phyloP scores from a whole-genome alignment of 805 yeast species.

The Yarrowia bubula region DNA sequence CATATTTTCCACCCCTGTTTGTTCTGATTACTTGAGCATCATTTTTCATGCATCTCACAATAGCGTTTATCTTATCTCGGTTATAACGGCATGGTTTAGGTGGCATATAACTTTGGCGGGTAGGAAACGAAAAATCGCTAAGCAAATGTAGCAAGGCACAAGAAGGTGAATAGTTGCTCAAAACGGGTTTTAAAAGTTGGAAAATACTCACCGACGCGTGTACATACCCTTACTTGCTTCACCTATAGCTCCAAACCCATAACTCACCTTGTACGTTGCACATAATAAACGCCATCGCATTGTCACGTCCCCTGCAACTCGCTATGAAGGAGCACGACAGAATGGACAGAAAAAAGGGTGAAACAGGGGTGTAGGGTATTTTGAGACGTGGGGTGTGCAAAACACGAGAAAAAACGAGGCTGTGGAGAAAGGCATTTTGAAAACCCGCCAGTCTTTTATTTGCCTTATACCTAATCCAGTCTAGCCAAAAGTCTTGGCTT shows the following conservation, averaged over 20 bases:
- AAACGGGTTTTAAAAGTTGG: background rate
- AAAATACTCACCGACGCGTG: background rate
- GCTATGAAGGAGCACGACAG: slow-evolving; percentile 7
- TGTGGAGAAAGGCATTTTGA: background rate
- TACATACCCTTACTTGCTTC: no score
- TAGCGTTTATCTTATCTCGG: slow-evolving; percentile 24
- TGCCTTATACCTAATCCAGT: background rate
- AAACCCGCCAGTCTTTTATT: background rate
- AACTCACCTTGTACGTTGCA: background rate
- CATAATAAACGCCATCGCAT: background rate
- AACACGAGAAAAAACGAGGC: background rate
- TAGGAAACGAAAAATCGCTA: background rate
- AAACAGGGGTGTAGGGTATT: slow-evolving; percentile 8
- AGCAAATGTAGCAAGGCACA: background rate
- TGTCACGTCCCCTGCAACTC: slow-evolving; percentile 3
- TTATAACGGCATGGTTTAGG: slow-evolving; percentile 22
- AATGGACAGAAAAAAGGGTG: background rate
- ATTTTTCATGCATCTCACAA: slow-evolving; percentile 1
- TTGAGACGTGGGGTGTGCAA: background rate
- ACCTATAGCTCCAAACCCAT: no score
- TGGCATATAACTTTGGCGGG: slow-evolving; percentile 5
- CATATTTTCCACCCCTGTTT: no score
- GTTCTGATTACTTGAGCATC: background rate
- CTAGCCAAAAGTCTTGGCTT: background rate
- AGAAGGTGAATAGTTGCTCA: background rate